Conservation (phyloP, 139 green algal species). For the Axilococcus clingmanii region DNA sequence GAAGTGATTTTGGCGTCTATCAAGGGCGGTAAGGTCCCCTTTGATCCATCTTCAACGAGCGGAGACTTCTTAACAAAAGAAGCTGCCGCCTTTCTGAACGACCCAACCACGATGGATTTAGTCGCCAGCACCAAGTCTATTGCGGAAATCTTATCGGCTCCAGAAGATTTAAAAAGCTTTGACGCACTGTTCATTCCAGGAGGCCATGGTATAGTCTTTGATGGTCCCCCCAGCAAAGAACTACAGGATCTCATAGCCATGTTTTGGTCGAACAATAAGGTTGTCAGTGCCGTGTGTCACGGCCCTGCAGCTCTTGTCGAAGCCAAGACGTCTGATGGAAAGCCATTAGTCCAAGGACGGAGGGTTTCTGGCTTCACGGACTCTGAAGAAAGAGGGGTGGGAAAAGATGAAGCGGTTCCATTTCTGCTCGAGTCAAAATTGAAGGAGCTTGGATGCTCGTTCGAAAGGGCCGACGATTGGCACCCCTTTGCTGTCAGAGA, state of each 20-base stretch:
- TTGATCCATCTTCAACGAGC: slow-evolving; percentile 11
- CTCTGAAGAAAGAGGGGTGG: slow-evolving; percentile 28
- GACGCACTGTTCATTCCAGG: slow-evolving; percentile 32
- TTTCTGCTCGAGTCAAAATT: slow-evolving; percentile 30
- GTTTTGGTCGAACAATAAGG: slow-evolving; percentile 20
- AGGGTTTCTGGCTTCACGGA: slow-evolving; percentile 29
- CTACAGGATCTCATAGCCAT: slow-evolving; percentile 12
- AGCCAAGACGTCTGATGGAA: slow-evolving; percentile 11
- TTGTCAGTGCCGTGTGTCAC: slow-evolving; percentile 38
- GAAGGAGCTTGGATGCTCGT: slow-evolving; percentile 28
- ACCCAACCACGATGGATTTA: not conserved
- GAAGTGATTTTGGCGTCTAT: slow-evolving; percentile 23
- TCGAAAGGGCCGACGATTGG: slow-evolving; percentile 19
- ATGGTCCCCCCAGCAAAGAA: slow-evolving; percentile 12
- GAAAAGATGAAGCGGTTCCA: slow-evolving; percentile 23
- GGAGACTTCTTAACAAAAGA: slow-evolving; percentile 29
- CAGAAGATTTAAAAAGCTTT: slow-evolving; percentile 11
- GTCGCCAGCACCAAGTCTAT: not conserved
- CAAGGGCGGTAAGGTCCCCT: slow-evolving; percentile 24
- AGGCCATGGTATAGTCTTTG: slow-evolving; percentile 31
- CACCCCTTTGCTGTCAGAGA: slow-evolving; percentile 10
- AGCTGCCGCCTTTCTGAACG: slow-evolving; percentile 14
- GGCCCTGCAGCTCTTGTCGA: slow-evolving; percentile 17
- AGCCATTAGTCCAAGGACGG: slow-evolving; percentile 31
- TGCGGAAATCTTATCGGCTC: not conserved